phyloP scores from a whole-genome alignment of 2,329 filamentous ascomycete species.

The Uncinocarpus reesii region DNA sequence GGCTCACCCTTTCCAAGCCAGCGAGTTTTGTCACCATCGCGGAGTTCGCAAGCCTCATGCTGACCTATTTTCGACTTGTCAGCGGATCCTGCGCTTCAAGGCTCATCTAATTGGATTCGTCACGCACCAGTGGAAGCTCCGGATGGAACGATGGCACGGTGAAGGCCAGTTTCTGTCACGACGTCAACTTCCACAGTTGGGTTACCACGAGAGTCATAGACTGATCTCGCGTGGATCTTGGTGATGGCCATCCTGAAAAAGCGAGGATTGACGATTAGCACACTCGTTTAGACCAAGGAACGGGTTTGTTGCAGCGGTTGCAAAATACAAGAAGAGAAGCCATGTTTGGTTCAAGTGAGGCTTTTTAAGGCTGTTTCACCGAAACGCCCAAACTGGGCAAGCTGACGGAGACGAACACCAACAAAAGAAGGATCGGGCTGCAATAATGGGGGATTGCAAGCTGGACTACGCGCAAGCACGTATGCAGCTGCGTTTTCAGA shows the following conservation, averaged over 20 bases:
- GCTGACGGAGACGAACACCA: background rate
- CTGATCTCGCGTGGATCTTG: conserved; percentile 83
- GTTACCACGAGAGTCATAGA: conserved; percentile 98
- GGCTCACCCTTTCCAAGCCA: conserved; percentile 69
- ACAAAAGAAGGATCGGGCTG: too few relatives aligned
- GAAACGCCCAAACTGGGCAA: conserved; percentile 1
- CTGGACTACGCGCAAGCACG: too few relatives aligned
- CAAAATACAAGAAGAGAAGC: background rate
- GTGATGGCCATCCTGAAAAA: conserved; percentile 65
- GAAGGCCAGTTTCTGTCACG: conserved; percentile 88
- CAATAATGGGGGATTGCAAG: background rate
- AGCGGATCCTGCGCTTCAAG: conserved; percentile 12
- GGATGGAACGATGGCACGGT: conserved; percentile 94
- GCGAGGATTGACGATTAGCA: conserved; percentile 9
- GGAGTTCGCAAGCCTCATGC: conserved; percentile 84
- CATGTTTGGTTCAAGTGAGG: background rate
- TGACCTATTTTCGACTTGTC: conserved; percentile 49
- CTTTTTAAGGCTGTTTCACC: background rate
- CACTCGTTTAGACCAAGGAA: background rate
- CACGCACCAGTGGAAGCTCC: conserved; percentile 86
- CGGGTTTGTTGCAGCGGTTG: background rate
- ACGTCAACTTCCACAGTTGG: conserved; percentile 98
- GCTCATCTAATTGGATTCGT: too few relatives aligned
- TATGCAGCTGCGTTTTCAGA: background rate
- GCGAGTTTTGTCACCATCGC: conserved; percentile 77